Percentiles rank a stretch among this genome's conserved stretches.
phyloP scores from a whole-genome alignment of 2,329 filamentous ascomycete genomes.

The Fusarium protoensiforme region DNA sequence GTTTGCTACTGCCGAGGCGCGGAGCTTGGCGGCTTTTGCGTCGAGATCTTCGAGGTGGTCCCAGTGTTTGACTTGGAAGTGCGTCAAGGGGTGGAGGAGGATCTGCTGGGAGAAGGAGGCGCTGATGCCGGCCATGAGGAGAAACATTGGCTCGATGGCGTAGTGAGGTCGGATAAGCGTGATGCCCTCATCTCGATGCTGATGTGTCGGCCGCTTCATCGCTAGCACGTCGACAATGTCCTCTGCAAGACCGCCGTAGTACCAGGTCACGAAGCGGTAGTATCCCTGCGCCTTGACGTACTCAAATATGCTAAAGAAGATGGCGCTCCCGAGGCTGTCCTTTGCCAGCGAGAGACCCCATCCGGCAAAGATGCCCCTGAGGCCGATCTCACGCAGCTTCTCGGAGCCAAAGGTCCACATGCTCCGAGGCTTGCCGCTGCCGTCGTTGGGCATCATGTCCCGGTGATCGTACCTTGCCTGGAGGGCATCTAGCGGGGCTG shows the following conservation, averaged over 20 bases:
- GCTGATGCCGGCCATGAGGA: conserved; percentile 74
- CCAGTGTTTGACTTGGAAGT: conserved; percentile 79
- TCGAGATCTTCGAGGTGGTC: conserved; percentile 79
- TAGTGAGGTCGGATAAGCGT: conserved; percentile 78
- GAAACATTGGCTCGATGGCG: conserved; percentile 77
- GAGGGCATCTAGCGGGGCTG: conserved; percentile 80
- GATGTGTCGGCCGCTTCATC: conserved; percentile 53
- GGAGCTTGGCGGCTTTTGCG: conserved; percentile 63
- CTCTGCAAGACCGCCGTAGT: conserved; percentile 70
- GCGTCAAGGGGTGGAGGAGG: conserved; percentile 76
- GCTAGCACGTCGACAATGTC: conserved; percentile 63
- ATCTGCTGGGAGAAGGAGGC: conserved; percentile 76
- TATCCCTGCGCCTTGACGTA: conserved; percentile 78
- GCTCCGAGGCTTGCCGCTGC: conserved; percentile 61
- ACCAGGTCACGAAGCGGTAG: conserved; percentile 77
- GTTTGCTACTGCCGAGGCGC: conserved; percentile 45
- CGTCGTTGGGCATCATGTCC: conserved; percentile 56
- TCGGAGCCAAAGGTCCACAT: conserved; percentile 79
- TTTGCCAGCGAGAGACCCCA: conserved; percentile 77
- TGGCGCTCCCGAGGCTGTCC: conserved; percentile 74
- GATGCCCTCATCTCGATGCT: conserved; percentile 44
- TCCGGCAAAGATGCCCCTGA: conserved; percentile 78
- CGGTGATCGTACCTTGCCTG: conserved; percentile 76
- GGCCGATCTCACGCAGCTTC: conserved; percentile 75
- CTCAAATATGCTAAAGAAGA: conserved; percentile 82